phyloP scores from a whole-genome alignment of 2,329 filamentous ascomycete genomes.

The Balansia obtecta region DNA sequence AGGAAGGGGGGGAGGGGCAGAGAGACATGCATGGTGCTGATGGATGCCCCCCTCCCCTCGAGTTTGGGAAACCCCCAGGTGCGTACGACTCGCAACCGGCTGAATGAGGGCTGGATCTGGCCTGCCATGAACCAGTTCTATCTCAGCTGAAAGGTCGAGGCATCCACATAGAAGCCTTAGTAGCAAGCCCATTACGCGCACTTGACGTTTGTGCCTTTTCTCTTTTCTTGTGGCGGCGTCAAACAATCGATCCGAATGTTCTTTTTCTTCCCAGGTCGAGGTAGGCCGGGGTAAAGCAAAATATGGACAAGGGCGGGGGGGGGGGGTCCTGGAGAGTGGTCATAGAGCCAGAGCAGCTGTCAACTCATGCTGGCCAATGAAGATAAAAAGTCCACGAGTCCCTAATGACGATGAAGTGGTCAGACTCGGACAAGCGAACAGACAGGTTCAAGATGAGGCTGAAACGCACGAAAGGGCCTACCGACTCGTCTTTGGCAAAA shows the following conservation, averaged over 20 bases:
- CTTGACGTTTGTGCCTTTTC: slow-evolving; percentile 1
- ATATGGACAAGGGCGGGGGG: neutral
- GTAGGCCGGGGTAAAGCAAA: neutral
- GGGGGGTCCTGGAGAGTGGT: slow-evolving; percentile 3
- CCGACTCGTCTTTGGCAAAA: neutral
- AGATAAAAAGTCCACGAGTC: neutral
- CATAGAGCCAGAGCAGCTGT: slow-evolving; percentile 2
- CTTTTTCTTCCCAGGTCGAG: neutral
- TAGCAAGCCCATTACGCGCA: neutral
- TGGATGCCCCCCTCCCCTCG: neutral
- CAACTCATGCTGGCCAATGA: slow-evolving; percentile 3
- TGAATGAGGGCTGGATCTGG: neutral
- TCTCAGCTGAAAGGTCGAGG: neutral
- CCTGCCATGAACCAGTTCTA: neutral
- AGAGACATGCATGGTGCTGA: neutral
- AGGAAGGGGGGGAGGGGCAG: too few species aligned
- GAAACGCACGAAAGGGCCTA: neutral
- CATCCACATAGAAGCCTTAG: neutral
- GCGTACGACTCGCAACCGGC: neutral
- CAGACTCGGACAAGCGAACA: neutral
- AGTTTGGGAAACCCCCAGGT: neutral
- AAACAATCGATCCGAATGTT: neutral
- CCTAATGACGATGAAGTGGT: slow-evolving; percentile 1
- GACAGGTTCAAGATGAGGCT: neutral
- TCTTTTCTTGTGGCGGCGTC: neutral